Evolutionary conservation across 1,139 yeast genomes (phyloP), one percentile per base, ranked within the genome.

Genomic region (Protomyces macrosporus): DNA sequence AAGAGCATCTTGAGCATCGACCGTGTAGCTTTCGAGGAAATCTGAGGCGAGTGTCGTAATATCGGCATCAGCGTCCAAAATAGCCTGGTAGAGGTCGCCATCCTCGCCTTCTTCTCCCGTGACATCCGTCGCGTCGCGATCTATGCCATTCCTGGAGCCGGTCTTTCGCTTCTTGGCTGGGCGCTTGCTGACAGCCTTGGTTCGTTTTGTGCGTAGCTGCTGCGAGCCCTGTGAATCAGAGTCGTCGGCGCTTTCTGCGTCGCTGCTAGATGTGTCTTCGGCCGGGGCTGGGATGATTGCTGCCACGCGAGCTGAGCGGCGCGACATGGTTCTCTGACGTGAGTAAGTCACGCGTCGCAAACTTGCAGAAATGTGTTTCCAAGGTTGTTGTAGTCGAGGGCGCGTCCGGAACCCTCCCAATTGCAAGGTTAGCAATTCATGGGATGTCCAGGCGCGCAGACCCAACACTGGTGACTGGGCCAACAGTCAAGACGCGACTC

Each of bases 1-100:
- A 53, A 89, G 74, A 0, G 90, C 85, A 3, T 75, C 72, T 61
- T 77, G 77, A 50, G 79, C 73, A 50, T 79, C 77, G 12, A 72
- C 73, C 50, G 74, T 76, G 68, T 81, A 84, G 37, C 80, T 81
- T 35, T 85, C 86, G 14, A 89, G 71, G 95, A 96, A 90, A 51
- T 83, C 85, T 16, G 83, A 75, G 0, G 90, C 88, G 7, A 87
- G 70, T 51, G 87, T 90, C 6, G 78, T 78, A 5, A 85, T 75
- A 0, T 86, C 80, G 0, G 77, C 71, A 33, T 80, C 83, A 9
- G 83, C 83, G 50, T 73, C 76, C 37, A 68, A 51, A 16, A 75
- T 67, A 4, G 75, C 74, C 45, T 71, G 70, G 42, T 54, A 50
- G 6, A 59, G 45, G 42, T 36, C 33, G 12, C 39, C 16, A 16